These are phyloP conservation scores for Dittrichia graveolens DNA, from an alignment of 129 eudicot species.

Conservation along the genomic window DNA sequence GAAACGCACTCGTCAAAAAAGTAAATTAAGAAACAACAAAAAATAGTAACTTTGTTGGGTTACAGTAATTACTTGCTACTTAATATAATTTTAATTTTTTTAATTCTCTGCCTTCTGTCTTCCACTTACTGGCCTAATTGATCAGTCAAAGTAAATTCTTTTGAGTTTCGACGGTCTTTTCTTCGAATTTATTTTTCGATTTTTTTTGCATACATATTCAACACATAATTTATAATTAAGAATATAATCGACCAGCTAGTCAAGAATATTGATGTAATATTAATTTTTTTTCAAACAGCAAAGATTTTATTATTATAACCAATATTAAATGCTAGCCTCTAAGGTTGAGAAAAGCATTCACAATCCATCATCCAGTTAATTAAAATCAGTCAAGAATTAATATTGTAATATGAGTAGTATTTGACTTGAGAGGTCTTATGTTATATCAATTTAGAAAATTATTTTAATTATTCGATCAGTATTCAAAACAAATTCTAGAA, in stretches of 20 bases:
- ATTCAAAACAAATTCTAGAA: too few species aligned
- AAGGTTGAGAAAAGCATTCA: too few species aligned
- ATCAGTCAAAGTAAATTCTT: constrained; percentile 43
- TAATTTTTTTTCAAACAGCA: too few species aligned
- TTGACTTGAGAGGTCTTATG: too few species aligned
- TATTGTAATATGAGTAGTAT: too few species aligned
- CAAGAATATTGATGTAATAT: too few species aligned
- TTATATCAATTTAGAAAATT: too few species aligned
- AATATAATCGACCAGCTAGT: neutral
- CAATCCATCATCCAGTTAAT: too few species aligned
- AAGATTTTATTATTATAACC: too few species aligned
- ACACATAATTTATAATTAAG: neutral
- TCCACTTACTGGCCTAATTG: constrained; percentile 67
- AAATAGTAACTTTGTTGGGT: constrained; percentile 40
- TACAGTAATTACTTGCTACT: constrained; percentile 39
- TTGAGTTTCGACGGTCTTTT: constrained; percentile 31
- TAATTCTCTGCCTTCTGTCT: constrained; percentile 75
- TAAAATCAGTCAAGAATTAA: too few species aligned
- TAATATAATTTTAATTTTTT: constrained; percentile 32
- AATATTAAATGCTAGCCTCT: too few species aligned
- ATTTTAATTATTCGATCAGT: too few species aligned
- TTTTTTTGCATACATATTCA: neutral
- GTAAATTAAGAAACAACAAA: constrained; percentile 40
- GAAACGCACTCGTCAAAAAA: constrained; percentile 88
- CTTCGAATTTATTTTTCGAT: neutral